Conservation (phyloP, 768 basidiomycete genomes). For the Mycena galopus region DNA sequence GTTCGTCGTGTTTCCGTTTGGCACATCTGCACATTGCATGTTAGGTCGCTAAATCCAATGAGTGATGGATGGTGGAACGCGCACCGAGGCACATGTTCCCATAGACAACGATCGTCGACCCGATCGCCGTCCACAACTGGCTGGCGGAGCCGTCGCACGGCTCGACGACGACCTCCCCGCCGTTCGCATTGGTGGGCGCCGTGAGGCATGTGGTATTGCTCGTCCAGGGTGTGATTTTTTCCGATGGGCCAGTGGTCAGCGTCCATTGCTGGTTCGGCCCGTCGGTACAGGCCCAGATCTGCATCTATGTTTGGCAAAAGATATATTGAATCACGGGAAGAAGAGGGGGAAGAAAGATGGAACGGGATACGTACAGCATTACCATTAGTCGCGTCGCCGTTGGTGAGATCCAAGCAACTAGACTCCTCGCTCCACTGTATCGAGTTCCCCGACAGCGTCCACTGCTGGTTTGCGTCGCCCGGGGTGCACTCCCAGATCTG, state of each 20-base stretch:
- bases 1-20: constrained; percentile 35
- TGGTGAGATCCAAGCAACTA: constrained; percentile 23
- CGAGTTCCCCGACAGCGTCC: background rate
- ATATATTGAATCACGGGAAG: background rate
- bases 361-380: background rate
- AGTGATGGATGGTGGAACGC: background rate
- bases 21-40: constrained; percentile 32
- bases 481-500: no score
- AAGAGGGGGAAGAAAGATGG: background rate
- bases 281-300: constrained; percentile 40
- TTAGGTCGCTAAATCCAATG: background rate
- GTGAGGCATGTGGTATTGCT: constrained; percentile 28
- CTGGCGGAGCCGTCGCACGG: no score
- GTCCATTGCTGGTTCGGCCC: constrained; percentile 38
- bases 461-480: background rate
- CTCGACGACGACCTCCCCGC: no score
- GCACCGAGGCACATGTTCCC: constrained; percentile 20
- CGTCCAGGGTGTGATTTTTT: constrained; percentile 4
- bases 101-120: constrained; percentile 16
- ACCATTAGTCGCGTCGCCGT: constrained; percentile 38
- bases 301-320: constrained; percentile 32
- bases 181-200: no score
- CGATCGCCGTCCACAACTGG: constrained; percentile 15
- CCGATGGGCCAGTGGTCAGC: constrained; percentile 21
- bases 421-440: background rate